Conservation (phyloP, 331 rosid genomes). For the Cydonia oblonga region DNA sequence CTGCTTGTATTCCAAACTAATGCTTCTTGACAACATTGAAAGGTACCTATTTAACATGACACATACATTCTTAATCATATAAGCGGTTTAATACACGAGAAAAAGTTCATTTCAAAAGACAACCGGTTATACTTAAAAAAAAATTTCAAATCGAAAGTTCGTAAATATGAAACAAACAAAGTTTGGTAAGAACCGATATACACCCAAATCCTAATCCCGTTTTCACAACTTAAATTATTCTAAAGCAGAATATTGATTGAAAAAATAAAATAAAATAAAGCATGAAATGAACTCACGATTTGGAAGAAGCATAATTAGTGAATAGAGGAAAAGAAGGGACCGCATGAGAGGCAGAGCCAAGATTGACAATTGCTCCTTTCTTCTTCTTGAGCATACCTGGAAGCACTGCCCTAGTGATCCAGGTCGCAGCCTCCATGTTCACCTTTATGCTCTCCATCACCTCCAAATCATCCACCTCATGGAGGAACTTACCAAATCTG, state of each 20-base stretch:
- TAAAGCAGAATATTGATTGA: background rate
- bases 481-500: constrained; percentile 7
- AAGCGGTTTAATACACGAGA: background rate
- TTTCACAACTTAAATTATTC: background rate
- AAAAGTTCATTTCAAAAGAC: background rate
- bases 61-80: background rate
- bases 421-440: constrained; percentile 18
- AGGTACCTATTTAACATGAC: constrained; percentile 8
- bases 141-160: no score
- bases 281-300: constrained; percentile 1
- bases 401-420: constrained; percentile 10
- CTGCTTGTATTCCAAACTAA: constrained; percentile 17
- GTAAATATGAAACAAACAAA: no score
- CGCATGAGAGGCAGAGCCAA: constrained; percentile 16
- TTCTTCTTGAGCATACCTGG: constrained; percentile 18
- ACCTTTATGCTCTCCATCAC: constrained; percentile 9
- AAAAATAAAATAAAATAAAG: background rate
- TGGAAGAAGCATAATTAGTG: background rate
- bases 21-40: constrained; percentile 25
- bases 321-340: constrained; percentile 1
- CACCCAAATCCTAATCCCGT: background rate
- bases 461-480: constrained; percentile 18
- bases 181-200: background rate
- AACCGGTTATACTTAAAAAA: no score
- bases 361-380: constrained; percentile 18